Evolutionary conservation across 2,329 filamentous ascomycete species (phyloP).

Genomic region (Lomentospora prolificans): DNA sequence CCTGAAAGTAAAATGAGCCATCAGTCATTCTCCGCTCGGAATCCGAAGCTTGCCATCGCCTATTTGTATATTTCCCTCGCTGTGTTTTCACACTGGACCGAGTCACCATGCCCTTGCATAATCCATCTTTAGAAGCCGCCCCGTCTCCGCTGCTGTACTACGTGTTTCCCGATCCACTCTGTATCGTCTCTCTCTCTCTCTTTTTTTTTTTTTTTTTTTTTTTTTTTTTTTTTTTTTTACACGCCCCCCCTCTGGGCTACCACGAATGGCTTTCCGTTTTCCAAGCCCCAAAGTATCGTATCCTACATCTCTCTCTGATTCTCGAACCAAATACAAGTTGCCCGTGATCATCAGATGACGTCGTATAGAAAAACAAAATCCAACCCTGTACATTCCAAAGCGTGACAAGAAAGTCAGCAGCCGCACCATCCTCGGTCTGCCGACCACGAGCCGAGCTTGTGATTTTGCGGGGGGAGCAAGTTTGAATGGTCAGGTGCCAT

Average conservation of each 20-base stretch:
- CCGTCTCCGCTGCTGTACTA: too few relatives aligned
- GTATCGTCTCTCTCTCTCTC: too few relatives aligned
- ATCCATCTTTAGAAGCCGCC: too few relatives aligned
- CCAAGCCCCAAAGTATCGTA: background rate
- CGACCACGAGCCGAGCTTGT: conserved; percentile 47
- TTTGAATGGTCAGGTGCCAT: background rate
- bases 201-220: too few relatives aligned
- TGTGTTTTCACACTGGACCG: background rate
- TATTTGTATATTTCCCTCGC: too few relatives aligned
- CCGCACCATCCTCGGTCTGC: conserved; percentile 23
- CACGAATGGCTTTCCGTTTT: background rate
- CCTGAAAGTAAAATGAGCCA: background rate
- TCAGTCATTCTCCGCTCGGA: conserved; percentile 8
- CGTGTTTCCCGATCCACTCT: too few relatives aligned
- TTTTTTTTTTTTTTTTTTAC: background rate
- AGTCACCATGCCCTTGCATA: background rate
- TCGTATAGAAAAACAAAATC: background rate
- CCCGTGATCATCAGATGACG: background rate
- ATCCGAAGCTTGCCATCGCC: background rate
- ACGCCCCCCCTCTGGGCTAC: background rate
- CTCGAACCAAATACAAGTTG: background rate
- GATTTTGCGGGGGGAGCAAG: conserved; percentile 39
- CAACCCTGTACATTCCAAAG: background rate
- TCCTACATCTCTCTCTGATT: background rate
- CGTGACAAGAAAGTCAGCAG: too few relatives aligned